phyloP scores from a whole-genome alignment of 2,329 filamentous ascomycete species.

The Fusarium floridanum region DNA sequence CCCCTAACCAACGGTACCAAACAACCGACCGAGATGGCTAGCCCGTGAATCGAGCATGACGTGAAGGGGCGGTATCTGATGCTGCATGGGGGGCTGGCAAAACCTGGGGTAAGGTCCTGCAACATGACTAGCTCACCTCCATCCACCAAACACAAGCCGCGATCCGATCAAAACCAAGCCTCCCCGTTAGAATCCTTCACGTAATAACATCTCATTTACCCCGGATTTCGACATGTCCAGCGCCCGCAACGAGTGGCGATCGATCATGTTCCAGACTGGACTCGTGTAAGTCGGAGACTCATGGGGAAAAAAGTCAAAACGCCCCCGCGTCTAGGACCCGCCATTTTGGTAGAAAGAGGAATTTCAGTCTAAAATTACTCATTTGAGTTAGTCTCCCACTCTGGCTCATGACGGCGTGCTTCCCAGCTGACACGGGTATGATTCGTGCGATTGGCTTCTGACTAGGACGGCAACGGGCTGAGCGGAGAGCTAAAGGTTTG shows the following conservation, averaged over 20 bases:
- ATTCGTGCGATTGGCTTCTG: slow-evolving; percentile 17
- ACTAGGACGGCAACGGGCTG: neutral
- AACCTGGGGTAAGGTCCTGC: neutral
- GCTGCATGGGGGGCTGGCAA: neutral
- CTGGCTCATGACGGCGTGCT: neutral
- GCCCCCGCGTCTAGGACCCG: neutral
- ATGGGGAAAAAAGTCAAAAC: neutral
- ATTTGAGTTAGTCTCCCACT: slow-evolving; percentile 13
- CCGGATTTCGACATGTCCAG: slow-evolving; percentile 4
- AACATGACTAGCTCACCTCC: neutral
- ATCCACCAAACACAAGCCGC: neutral
- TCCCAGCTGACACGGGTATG: neutral
- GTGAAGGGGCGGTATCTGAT: neutral
- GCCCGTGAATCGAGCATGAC: neutral
- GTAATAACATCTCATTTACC: slow-evolving; percentile 8
- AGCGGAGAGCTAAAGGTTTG: neutral
- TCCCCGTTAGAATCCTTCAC: slow-evolving; percentile 9
- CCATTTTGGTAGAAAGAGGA: slow-evolving; percentile 9
- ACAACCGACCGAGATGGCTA: neutral
- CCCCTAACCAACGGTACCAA: neutral
- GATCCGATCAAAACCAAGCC: neutral
- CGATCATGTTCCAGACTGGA: slow-evolving; percentile 18
- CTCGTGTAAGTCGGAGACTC: neutral
- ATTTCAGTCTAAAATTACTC: slow-evolving; percentile 31
- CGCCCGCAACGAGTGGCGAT: slow-evolving; percentile 17